Evolutionary conservation across 805 yeast species (phyloP), one percentile per base, ranked within the genome.

Genomic region (Candida morakotiae): DNA sequence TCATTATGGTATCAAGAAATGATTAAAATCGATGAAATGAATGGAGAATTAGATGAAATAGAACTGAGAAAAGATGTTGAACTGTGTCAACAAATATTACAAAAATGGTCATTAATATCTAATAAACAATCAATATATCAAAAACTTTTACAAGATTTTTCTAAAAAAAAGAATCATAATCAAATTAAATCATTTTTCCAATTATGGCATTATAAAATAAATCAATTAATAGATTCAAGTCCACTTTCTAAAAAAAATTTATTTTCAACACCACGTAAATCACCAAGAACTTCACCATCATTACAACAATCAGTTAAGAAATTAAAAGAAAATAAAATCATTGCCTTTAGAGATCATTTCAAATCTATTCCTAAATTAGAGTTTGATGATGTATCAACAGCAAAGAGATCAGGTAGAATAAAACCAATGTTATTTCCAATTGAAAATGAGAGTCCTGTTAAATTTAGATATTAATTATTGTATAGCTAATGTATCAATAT

Each of bases 401-500:
- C 39, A 6, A 36, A 36, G 22, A 21, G 21, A n/a, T 5, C 18
- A 16, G 39, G 39, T 3, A 33, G 21, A 17, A 29, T 36, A 5
- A 33, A 29, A 16, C 39, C 39, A 14, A 28, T 36, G 31, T 15
- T 18, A 27, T 36, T 36, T 31, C 39, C 39, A 7, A 16, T 30
- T 17, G n/a, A 19, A 9, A 26, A 27, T 9, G 40, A 28, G 6
- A 34, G 30, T 28, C 32, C 29, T 9, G 21, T 34, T 2, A 28
- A 26, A 34, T 28, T 34, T 16, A 23, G 16, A 22, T 31, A 31
- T 31, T 30, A 30, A 21, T 31, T 71, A 87, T 60, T 83, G 83
- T 49, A 93, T 87, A 19, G 96, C 95, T 40, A 87, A 81, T 32
- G 91, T 78, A 61, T 93, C 89, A 28, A 93, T 89, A 61, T 84